Conservation (phyloP, 2,329 filamentous ascomycete genomes). For the Hypoxylon sp. region DNA sequence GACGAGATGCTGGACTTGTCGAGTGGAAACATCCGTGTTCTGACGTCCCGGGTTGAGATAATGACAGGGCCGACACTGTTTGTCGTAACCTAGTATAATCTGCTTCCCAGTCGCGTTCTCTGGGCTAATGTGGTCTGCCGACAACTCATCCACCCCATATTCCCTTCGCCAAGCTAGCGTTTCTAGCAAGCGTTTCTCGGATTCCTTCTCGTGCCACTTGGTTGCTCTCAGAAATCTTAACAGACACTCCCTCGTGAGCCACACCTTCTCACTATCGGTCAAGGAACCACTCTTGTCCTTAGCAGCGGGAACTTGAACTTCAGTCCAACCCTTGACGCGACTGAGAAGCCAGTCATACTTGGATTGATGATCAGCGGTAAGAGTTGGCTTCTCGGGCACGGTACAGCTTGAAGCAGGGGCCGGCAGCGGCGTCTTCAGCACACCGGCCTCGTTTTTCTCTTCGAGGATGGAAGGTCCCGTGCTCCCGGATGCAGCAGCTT, state of each 20-base stretch:
- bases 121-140: conserved; percentile 86
- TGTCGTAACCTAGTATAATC: conserved; percentile 88
- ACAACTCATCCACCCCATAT: conserved; percentile 84
- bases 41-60: conserved; percentile 91
- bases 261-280: conserved; percentile 84
- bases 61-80: conserved; percentile 84
- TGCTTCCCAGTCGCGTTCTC: conserved; percentile 99
- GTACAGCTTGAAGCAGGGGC: conserved; percentile 68
- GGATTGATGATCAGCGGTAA: conserved; percentile 80
- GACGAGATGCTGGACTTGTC: conserved; percentile 92
- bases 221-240: conserved; percentile 93
- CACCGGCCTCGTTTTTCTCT: conserved; percentile 44
- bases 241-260: conserved; percentile 91
- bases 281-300: conserved; percentile 73
- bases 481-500: conserved; percentile 17
- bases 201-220: conserved; percentile 84
- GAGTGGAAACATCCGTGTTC: conserved; percentile 87
- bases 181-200: conserved; percentile 80
- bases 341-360: conserved; percentile 86
- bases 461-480: conserved; percentile 36
- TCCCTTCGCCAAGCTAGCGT: conserved; percentile 91
- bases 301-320: conserved; percentile 71
- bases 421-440: conserved; percentile 67
- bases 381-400: conserved; percentile 65
- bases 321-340: conserved; percentile 76